These are phyloP conservation scores for Cladorrhinum sp. DNA, from an alignment of 2,329 filamentous ascomycete genomes.

Conservation along the genomic window DNA sequence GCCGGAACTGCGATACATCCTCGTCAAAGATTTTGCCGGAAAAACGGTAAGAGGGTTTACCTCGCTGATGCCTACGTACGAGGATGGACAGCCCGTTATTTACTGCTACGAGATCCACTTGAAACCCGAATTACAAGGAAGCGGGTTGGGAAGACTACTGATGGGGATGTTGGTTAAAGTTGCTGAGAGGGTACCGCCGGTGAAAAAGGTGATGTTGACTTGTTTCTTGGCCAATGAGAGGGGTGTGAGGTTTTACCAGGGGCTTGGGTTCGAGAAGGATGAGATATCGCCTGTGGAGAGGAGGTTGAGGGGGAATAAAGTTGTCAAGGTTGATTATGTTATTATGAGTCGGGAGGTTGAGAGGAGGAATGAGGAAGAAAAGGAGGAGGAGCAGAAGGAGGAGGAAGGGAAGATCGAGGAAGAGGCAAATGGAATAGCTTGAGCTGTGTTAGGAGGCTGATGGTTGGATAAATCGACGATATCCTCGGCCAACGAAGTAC, in stretches of 20 bases:
- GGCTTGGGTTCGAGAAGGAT: constrained; percentile 56
- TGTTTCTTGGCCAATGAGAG: constrained; percentile 62
- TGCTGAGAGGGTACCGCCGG: constrained; percentile 50
- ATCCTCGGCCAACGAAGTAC: too few species aligned
- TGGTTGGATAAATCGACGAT: too few species aligned
- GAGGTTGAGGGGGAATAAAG: constrained; percentile 52
- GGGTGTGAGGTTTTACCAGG: constrained; percentile 60
- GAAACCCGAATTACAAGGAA: constrained; percentile 52
- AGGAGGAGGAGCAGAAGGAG: too few species aligned
- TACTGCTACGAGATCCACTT: constrained; percentile 82
- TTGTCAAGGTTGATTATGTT: constrained; percentile 55
- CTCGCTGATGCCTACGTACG: constrained; percentile 70
- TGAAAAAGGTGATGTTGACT: constrained; percentile 70
- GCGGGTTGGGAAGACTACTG: constrained; percentile 60
- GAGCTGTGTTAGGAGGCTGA: too few species aligned
- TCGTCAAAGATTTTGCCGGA: constrained; percentile 45
- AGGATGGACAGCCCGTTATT: constrained; percentile 62
- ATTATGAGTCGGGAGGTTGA: constrained; percentile 53
- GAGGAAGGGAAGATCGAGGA: too few species aligned
- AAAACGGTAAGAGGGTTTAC: constrained; percentile 51
- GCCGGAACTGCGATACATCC: constrained; percentile 64
- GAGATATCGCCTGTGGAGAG: constrained; percentile 53
- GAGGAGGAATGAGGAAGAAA: neutral
- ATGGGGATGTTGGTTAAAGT: constrained; percentile 55
- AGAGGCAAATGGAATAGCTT: too few species aligned